Percentiles rank a stretch among this genome's conserved stretches.
phyloP scores from a whole-genome alignment of 495 filamentous ascomycete species.

The Xylaria palmicola region DNA sequence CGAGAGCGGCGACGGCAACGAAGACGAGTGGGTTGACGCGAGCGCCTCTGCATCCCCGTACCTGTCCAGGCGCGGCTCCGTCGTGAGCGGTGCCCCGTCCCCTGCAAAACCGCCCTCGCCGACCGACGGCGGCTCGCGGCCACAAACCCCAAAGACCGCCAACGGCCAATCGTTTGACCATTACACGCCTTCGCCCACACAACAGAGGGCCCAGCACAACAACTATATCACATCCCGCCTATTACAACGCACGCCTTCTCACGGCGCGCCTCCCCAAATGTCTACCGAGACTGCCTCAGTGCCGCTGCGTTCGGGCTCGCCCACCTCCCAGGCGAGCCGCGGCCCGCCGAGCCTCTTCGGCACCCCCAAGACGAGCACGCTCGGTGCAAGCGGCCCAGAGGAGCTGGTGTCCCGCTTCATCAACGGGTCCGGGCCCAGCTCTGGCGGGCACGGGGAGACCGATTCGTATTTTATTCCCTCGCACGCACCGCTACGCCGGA shows the following conservation, averaged over 20 bases:
- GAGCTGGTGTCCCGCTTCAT: conserved; percentile 55
- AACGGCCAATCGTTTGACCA: conserved; percentile 21
- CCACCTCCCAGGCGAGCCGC: conserved; percentile 31
- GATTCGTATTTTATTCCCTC: conserved; percentile 30
- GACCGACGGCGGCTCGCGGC: conserved; percentile 19
- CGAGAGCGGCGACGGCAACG: conserved; percentile 45
- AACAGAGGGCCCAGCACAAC: conserved; percentile 35
- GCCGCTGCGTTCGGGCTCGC: conserved; percentile 43
- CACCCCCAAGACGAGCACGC: conserved; percentile 34
- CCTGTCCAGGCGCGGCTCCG: conserved; percentile 49
- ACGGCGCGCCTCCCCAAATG: conserved; percentile 60
- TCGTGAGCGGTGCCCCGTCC: conserved; percentile 39
- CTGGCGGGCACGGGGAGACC: conserved; percentile 26
- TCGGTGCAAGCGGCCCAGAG: conserved; percentile 46
- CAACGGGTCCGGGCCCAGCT: conserved; percentile 39
- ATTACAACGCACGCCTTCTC: conserved; percentile 55
- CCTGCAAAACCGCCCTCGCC: conserved; percentile 22
- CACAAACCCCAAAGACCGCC: conserved; percentile 16
- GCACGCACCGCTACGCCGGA: conserved; percentile 14
- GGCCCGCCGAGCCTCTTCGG: conserved; percentile 40
- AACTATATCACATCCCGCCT: conserved; percentile 58
- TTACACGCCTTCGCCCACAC: conserved; percentile 23
- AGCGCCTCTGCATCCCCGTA: conserved; percentile 55
- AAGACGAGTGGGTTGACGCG: conserved; percentile 58
- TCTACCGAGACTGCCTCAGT: conserved; percentile 55